These are phyloP conservation scores for Arthrinium phaeospermum DNA, from an alignment of 2,329 filamentous ascomycete genomes.

Conservation along the genomic window DNA sequence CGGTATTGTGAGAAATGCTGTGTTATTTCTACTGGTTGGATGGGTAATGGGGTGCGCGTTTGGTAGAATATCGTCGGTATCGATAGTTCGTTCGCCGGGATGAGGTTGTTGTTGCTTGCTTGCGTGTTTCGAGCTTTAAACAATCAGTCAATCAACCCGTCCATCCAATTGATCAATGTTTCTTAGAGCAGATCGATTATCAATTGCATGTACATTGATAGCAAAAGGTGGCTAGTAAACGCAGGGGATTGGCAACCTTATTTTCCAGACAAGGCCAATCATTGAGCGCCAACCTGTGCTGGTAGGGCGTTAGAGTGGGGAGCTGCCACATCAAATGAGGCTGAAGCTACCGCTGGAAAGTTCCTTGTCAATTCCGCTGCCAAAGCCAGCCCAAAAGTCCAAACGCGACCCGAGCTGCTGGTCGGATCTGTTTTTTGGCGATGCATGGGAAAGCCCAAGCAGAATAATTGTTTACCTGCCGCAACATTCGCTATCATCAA, in stretches of 20 bases:
- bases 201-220: not conserved
- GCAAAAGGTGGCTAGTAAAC: slow-evolving; percentile 8
- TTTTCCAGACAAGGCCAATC: not conserved
- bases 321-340: slow-evolving; percentile 19
- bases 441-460: not conserved
- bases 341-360: slow-evolving; percentile 15
- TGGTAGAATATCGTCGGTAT: not conserved
- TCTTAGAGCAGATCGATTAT: slow-evolving; percentile 1
- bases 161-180: not conserved
- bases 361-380: slow-evolving; percentile 7
- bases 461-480: slow-evolving; percentile 1
- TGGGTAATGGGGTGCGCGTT: not conserved
- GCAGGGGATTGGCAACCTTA: slow-evolving; percentile 12
- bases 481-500: not conserved
- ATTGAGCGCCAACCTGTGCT: not conserved
- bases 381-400: not conserved
- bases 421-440: not conserved
- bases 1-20: slow-evolving; percentile 24
- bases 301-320: not conserved
- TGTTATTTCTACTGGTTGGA: not conserved
- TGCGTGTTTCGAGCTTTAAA: not conserved
- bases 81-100: not conserved
- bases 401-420: slow-evolving; percentile 11
- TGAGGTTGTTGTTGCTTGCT: slow-evolving; percentile 1
- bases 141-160: not conserved